phyloP scores from a whole-genome alignment of 2,329 filamentous ascomycete species.

The Exophiala aquamarina region DNA sequence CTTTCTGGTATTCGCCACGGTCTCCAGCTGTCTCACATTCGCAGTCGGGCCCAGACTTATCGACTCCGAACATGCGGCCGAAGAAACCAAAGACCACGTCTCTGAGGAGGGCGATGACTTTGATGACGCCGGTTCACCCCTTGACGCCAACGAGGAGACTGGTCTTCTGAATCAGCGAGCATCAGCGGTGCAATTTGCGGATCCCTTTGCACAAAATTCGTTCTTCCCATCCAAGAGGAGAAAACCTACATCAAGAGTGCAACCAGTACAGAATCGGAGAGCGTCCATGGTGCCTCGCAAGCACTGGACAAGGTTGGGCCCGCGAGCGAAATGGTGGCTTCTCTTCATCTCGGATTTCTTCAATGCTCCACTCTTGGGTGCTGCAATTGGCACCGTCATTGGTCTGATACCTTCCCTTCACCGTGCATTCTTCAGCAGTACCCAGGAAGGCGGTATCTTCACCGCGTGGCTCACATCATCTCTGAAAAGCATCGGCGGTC shows the following conservation, averaged over 20 bases:
- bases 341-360: conserved; percentile 52
- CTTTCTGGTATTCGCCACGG: conserved; percentile 65
- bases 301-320: conserved; percentile 37
- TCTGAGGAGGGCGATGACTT: conserved; percentile 15
- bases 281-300: conserved; percentile 15
- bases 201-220: conserved; percentile 47
- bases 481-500: conserved; percentile 60
- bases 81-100: conserved; percentile 28
- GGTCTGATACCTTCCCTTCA: conserved; percentile 62
- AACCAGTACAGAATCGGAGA: conserved; percentile 18
- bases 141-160: conserved; percentile 22
- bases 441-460: conserved; percentile 61
- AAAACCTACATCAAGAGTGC: conserved; percentile 2
- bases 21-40: conserved; percentile 65
- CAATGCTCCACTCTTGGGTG: conserved; percentile 63
- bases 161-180: conserved; percentile 8
- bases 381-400: conserved; percentile 57
- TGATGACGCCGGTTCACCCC: conserved; percentile 8
- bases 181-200: conserved; percentile 17
- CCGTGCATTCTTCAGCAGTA: conserved; percentile 59
- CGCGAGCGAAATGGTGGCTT: conserved; percentile 39
- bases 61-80: conserved; percentile 41
- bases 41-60: conserved; percentile 62
- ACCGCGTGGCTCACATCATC: conserved; percentile 66
- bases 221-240: conserved; percentile 46